Evolutionary conservation across 768 basidiomycete genomes (phyloP), one percentile per base, ranked within the genome.

Genomic region (Pleurotus salmoneostramineus): DNA sequence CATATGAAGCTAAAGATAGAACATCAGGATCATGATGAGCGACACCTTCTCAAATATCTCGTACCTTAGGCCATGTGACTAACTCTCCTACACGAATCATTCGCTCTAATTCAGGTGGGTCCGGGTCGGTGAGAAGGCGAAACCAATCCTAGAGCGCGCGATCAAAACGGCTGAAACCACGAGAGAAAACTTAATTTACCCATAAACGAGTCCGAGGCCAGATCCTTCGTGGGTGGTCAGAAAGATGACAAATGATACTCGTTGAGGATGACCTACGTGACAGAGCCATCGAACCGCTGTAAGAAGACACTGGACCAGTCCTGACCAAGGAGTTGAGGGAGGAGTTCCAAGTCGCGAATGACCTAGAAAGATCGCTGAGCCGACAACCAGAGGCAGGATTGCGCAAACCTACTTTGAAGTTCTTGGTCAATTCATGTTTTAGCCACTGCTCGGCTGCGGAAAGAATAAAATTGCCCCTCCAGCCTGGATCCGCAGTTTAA

Each of bases 241-340:
- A 17, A 32, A 46, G 52, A 14, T 48, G 69, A 74, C 57, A 66
- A 47, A 12, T 56, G 71, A 63, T 27, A 71, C 69, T 14, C 60
- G 21, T 47, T 27, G 49, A 40, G 44, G n/a, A 42, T 17, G 14
- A 77, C 89, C 66, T 78, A 93, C 91, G 92, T 94, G 49, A 94
- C 87, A 27, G 83, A 77, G 3, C 91, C 91, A 63, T 93, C 93
- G 67, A 97, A 98, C 50, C 93, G 83, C 70, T 98, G 97, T 50
- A 98, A 74, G 68, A 98, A 99, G 8, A 98, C 93, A 61, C 89
- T 90, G 0, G 92, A 93, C 96, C 96, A 98, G 69, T 99, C 96
- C 68, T 82, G 93, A 2, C 95, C 95, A 4, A 96, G 76, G 2
- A 98, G 65, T 58, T 93, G 88, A n/a, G 97, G 97, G 56, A 98